Evolutionary conservation across 2,329 filamentous ascomycete genomes (phyloP).

Genomic region (Geosmithia morbida): DNA sequence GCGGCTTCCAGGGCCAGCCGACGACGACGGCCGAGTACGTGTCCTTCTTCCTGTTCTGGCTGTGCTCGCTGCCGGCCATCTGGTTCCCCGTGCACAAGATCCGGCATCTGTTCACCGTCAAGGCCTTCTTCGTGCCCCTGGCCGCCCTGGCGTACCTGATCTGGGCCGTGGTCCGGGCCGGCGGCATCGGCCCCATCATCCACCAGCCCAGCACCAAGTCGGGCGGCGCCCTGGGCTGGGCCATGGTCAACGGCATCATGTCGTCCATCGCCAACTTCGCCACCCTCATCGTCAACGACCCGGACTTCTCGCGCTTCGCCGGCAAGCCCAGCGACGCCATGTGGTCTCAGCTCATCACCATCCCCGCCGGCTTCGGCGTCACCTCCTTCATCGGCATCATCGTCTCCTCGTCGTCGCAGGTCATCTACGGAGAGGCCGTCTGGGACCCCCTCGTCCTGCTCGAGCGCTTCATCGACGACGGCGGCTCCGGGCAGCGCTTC

Average conservation of each 20-base stretch:
- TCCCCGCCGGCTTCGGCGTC: constrained; percentile 57
- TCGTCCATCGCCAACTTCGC: constrained; percentile 82
- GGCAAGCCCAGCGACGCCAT: constrained; percentile 60
- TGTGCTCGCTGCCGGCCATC: constrained; percentile 65
- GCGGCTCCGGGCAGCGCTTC: constrained; percentile 53
- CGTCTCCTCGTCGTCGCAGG: constrained; percentile 56
- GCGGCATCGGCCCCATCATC: constrained; percentile 73
- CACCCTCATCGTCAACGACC: constrained; percentile 69
- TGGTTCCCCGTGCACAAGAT: constrained; percentile 86
- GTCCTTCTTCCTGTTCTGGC: constrained; percentile 81
- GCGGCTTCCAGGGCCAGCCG: constrained; percentile 40
- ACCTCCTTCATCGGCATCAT: constrained; percentile 78
- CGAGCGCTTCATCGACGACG: constrained; percentile 52
- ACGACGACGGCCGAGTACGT: constrained; percentile 66
- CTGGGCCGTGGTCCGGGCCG: constrained; percentile 71
- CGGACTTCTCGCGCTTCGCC: constrained; percentile 78
- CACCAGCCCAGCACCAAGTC: constrained; percentile 43
- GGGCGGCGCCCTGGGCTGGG: constrained; percentile 64
- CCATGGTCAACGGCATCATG: constrained; percentile 77
- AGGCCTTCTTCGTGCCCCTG: constrained; percentile 68
- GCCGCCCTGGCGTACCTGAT: constrained; percentile 80
- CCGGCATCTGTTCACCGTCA: constrained; percentile 81
- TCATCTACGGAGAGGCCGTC: constrained; percentile 52
- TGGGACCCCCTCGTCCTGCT: constrained; percentile 63
- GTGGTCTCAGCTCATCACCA: constrained; percentile 66